Evolutionary conservation across 2,329 filamentous ascomycete species (phyloP), one percentile per base, ranked within the genome.

Genomic region (Aspergillus cejpii): DNA sequence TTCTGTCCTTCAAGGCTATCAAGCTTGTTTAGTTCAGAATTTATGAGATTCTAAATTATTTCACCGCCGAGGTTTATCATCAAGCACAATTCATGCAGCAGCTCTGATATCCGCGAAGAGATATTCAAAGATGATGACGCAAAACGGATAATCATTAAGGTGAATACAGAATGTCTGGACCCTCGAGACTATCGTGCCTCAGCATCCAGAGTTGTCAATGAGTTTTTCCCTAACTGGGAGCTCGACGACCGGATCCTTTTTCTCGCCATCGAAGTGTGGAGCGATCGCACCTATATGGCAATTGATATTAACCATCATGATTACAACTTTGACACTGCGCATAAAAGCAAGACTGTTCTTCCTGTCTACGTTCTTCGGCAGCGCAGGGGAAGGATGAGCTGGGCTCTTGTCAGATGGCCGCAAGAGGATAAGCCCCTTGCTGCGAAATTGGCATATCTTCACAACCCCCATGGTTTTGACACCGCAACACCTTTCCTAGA

Each of bases 131-230:
- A 47, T 24, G 15, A 31, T 17, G 27, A 41, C 3, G 11, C 37
- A 15, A 42, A 37, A 36, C 24, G 46, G 24, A 40, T 48, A 37
- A 34, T 45, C 11, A 39, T 45, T 17, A 45, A 39, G 40, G 7
- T 49, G 33, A 29, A 36, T 14, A 43, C 39, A n/a, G 8, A 37
- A 21, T 12, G 1, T n/a, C 43, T 45, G 5, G 43, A 49, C 37
- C 14, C 39, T 37, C 26, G 43, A 36, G 28, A 39, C 24, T 45
- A 43, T 31, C 44, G 34, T 39, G 21, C 38, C 12, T 50, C 38
- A n/a, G 44, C 38, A 12, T 38, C 39, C 27, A 39, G n/a, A 37
- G 14, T 41, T 37, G 54, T 37, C 57, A 61, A 40, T 39, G 37
- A 52, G 17, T 29, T 47, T 24, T 47, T 49, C 20, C 49, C 44